Base-by-base conservation (phyloP, 345 rosid genomes). In the Turnera subulata region DNA sequence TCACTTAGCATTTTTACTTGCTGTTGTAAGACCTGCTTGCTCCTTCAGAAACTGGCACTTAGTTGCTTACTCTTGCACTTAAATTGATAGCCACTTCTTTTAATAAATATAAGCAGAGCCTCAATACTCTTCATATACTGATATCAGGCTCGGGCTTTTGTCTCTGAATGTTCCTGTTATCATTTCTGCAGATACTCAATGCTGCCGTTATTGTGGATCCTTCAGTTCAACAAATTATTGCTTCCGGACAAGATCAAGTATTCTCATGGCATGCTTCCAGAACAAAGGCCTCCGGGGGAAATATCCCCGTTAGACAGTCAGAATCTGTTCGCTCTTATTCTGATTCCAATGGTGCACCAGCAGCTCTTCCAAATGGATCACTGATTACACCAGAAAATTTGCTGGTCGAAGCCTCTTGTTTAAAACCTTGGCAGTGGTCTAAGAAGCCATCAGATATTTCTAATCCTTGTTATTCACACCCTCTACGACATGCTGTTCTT, bases 191-290 rank as follows among this genome's bases (percentile, higher is more conserved):
- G 98, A 57, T 76, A 8, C 77, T 69, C 35, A 92, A 92, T 80
- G 97, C 96, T 70, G 93, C 91, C 32, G 72, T 84, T 37, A 89
- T 89, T 38, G 93, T 86, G 62, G 91, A 92, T 79, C 91, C 95
- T 32, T 70, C 73, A 6, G 70, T 64, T 50, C 75, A 45, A 46
- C 73, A 69, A 48, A 73, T 83, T 61, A 80, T 84, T 74, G 82
- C 89, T 26, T 73, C 73, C 67, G 91, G 80, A 70, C 37, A 73
- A 53, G 98, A 89, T 82, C 73, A 86, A 79, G 72, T 79, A 11
- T 65, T 55, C 52, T 46, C 71, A 21, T 60, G 58, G 46, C 68
- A 72, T 63, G 46, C 55, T 69, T 54, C 68, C 51, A 16, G 14
- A 9, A 51, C 58, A 59, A 60, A 61, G 61, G 52, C 55, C 6